Base-by-base conservation (phyloP, 2,329 filamentous ascomycete genomes). In the Claviceps sp. region DNA sequence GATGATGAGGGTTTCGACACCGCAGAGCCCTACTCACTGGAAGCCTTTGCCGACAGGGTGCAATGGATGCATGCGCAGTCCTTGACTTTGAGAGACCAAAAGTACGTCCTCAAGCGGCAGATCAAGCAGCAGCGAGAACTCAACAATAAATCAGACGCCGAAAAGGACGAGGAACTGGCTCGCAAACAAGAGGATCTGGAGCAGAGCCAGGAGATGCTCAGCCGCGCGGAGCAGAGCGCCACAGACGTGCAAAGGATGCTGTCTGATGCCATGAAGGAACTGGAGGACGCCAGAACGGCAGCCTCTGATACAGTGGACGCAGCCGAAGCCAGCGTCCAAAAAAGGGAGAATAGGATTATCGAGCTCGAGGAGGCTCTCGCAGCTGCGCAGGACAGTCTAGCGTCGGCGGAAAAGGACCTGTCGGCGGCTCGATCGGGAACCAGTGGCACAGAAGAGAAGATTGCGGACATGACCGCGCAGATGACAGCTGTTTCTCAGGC, bases 111-210 rank as follows among this genome's bases (percentile, higher is more conserved):
- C 8, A 85, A 91, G 61, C 82, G 89, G 44, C 90, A 97, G 65
- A 91, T 96, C 61, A 91, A 95, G 70, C 90, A 97, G 65, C 91
- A 97, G 68, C 85, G 90, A 54, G 88, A 95, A 62, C 77, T 96
- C 53, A 95, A 95, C 69, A 89, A 77, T 70, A 90, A 90, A 62
- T 89, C 88, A 1, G 88, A 95, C 58, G 74, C 79, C 20, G 77
- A 83, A 55, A 81, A 83, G 61, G 83, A 85, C 59, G 76, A 76
- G 42, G 78, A 85, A 56, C 65, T 86, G n/a, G 71, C 76, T 24
- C 65, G 72, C 47, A 81, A 79, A 59, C 71, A 75, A 50, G 74
- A 77, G 16, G 76, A 84, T 58, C 63, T 86, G 6, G 72, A 79
- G 38, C 68, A 70, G 52, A 65, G 63, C 42, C 67, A 62, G 51